These are phyloP conservation scores for Cicer pinnatifidum DNA, from an alignment of 306 rosid genomes.

Conservation along the genomic window DNA sequence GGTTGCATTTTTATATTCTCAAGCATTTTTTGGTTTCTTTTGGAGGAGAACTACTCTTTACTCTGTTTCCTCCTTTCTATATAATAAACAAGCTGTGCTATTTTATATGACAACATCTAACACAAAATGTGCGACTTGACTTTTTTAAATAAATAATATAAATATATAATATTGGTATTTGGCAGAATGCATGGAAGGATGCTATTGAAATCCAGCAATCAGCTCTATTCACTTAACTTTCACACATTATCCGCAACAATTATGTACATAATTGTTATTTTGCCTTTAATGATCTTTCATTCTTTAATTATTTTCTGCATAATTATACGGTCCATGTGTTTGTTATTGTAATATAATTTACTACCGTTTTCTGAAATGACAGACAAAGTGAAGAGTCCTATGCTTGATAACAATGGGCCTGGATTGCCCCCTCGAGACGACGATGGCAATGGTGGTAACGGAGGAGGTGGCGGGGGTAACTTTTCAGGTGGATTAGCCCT, in stretches of 20 bases:
- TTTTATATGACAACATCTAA: not conserved
- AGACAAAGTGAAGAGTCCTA: constrained; percentile 73
- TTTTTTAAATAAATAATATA: not conserved
- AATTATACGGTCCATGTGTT: constrained; percentile 2
- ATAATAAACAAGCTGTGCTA: not conserved
- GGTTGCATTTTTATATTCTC: not conserved
- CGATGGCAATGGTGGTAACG: constrained; percentile 70
- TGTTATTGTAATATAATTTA: not conserved
- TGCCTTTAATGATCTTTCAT: not conserved
- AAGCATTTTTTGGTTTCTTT: not conserved
- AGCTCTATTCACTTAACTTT: not conserved
- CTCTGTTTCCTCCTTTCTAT: not conserved
- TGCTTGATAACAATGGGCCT: constrained; percentile 68
- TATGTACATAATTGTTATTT: not conserved
- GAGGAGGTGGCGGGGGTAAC: constrained; percentile 83
- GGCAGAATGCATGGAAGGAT: not conserved
- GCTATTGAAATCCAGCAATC: not conserved
- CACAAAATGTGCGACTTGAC: not conserved
- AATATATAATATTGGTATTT: not conserved
- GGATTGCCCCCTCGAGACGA: constrained; percentile 76
- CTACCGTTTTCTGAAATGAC: constrained; percentile 50
- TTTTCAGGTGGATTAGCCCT: constrained; percentile 76
- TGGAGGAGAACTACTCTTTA: not conserved
- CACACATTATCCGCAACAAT: not conserved
- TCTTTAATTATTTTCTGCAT: not conserved